Conservation (phyloP, 768 basidiomycete species). For the Auricularia auricula-judae region DNA sequence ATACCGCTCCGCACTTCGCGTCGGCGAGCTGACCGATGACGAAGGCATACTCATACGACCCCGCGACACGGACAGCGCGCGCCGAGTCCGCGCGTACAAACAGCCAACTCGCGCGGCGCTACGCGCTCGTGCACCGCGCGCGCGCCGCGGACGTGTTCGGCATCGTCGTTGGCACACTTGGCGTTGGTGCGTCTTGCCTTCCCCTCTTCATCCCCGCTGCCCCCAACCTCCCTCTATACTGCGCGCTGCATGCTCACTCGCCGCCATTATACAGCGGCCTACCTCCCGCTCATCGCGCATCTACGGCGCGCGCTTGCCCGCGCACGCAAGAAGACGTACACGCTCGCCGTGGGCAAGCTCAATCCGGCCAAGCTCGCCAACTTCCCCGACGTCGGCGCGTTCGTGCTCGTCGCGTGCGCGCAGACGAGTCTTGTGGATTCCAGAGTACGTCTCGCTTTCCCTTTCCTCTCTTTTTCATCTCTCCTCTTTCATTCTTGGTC, state of each 20-base stretch:
- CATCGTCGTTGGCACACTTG: constrained; percentile 88
- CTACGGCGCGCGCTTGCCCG: constrained; percentile 59
- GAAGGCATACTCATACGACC: constrained; percentile 74
- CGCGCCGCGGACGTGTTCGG: constrained; percentile 91
- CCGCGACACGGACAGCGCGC: constrained; percentile 32
- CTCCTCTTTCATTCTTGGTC: too few species aligned
- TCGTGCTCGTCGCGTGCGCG: constrained; percentile 87
- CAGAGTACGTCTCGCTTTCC: not conserved
- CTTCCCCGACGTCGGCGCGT: constrained; percentile 93
- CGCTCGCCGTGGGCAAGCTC: constrained; percentile 88
- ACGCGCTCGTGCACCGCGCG: constrained; percentile 77
- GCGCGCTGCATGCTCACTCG: not conserved
- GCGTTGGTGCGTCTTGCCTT: constrained; percentile 50
- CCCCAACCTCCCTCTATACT: too few species aligned
- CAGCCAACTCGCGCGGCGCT: constrained; percentile 79
- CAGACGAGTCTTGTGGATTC: constrained; percentile 75
- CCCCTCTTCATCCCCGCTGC: not conserved
- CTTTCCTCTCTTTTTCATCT: not conserved
- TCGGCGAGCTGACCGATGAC: not conserved
- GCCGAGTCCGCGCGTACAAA: constrained; percentile 65
- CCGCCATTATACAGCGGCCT: constrained; percentile 43
- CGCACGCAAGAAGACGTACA: constrained; percentile 83
- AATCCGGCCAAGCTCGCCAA: constrained; percentile 93
- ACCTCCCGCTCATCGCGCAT: constrained; percentile 74
- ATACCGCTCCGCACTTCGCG: not conserved